phyloP scores from a whole-genome alignment of 768 basidiomycete species.

The Suillus sp. region DNA sequence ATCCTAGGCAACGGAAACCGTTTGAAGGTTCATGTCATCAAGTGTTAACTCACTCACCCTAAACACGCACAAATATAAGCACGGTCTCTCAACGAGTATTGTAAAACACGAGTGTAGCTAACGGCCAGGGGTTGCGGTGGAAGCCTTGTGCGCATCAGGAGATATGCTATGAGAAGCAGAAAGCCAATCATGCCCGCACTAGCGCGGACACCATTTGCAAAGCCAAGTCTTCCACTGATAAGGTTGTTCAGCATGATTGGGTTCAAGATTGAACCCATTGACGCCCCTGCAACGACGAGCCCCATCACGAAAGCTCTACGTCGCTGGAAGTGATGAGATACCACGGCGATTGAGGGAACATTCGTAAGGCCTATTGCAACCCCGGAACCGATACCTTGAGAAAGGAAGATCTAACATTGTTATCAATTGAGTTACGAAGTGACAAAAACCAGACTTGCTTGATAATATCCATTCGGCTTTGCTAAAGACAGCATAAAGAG shows the following conservation, averaged over 20 bases:
- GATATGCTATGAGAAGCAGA: conserved; percentile 36
- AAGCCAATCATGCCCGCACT: conserved; percentile 44
- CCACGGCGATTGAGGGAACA: conserved; percentile 44
- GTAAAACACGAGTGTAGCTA: conserved; percentile 23
- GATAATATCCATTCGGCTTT: conserved; percentile 39
- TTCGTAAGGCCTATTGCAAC: conserved; percentile 42
- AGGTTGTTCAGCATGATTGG: conserved; percentile 34
- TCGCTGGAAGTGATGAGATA: conserved; percentile 47
- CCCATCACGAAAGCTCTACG: conserved; percentile 46
- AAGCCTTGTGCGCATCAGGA: conserved; percentile 42
- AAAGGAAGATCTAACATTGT: conserved; percentile 42
- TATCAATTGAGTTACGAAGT: background rate
- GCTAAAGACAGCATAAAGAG: conserved; percentile 49
- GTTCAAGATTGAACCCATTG: conserved; percentile 26
- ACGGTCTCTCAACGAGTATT: conserved; percentile 20
- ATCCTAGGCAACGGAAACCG: background rate
- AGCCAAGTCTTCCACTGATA: conserved; percentile 30
- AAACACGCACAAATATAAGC: conserved; percentile 27
- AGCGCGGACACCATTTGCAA: conserved; percentile 46
- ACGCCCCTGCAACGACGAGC: conserved; percentile 43
- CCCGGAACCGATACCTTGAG: conserved; percentile 42
- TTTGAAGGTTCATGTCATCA: conserved; percentile 13
- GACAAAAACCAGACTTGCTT: conserved; percentile 22
- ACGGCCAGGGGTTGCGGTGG: conserved; percentile 23
- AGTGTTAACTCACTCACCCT: conserved; percentile 20